These are phyloP conservation scores for Priceomyces melissophilus DNA, from an alignment of 805 yeast species.

Conservation along the genomic window DNA sequence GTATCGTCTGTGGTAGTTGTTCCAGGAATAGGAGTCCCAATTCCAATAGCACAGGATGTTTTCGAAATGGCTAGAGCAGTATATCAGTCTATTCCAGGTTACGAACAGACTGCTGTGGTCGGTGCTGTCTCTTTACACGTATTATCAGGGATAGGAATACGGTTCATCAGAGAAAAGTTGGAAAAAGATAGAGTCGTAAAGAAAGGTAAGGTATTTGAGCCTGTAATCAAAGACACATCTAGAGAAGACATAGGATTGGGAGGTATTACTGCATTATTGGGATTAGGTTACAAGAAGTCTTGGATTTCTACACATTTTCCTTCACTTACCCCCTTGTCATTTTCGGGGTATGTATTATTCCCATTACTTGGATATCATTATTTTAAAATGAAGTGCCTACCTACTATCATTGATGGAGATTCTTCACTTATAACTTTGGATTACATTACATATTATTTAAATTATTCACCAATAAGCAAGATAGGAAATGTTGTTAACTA, in stretches of 20 bases:
- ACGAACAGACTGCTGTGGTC: slow-evolving; percentile 48
- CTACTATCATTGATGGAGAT: slow-evolving; percentile 61
- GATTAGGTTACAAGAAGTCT: slow-evolving; percentile 51
- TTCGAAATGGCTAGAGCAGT: slow-evolving; percentile 59
- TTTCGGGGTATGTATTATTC: slow-evolving; percentile 56
- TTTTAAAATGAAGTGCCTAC: slow-evolving; percentile 45
- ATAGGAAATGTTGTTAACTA: slow-evolving; percentile 25
- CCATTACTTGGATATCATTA: slow-evolving; percentile 47
- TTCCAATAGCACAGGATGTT: slow-evolving; percentile 46
- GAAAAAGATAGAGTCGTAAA: slow-evolving; percentile 2
- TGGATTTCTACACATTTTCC: slow-evolving; percentile 43
- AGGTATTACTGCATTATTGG: slow-evolving; percentile 54
- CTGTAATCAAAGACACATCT: slow-evolving; percentile 26
- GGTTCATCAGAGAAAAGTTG: slow-evolving; percentile 34
- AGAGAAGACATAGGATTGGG: slow-evolving; percentile 57
- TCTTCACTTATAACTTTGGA: slow-evolving; percentile 52
- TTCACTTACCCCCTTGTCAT: slow-evolving; percentile 50
- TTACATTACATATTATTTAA: slow-evolving; percentile 42
- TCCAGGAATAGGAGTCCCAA: slow-evolving; percentile 46
- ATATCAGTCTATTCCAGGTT: slow-evolving; percentile 48
- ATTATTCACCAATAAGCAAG: slow-evolving; percentile 11
- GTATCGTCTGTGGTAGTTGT: slow-evolving; percentile 48
- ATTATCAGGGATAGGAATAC: slow-evolving; percentile 46
- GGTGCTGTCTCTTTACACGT: slow-evolving; percentile 51
- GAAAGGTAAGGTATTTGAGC: slow-evolving; percentile 7